phyloP scores from a whole-genome alignment of 108 stramenopile species.

The Cyclotella choctawhatcheeana region DNA sequence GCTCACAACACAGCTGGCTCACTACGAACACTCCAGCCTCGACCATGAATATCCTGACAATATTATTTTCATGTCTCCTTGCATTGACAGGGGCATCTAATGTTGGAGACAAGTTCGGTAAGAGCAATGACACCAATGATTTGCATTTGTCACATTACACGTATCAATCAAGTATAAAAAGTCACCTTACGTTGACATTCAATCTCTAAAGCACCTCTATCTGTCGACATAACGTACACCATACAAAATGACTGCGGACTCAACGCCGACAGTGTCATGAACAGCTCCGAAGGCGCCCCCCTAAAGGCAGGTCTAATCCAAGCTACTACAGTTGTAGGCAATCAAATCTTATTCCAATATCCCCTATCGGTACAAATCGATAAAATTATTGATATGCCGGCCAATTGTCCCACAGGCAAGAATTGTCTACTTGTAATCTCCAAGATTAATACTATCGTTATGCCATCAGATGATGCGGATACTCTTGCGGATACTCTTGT shows the following conservation, averaged over 20 bases:
- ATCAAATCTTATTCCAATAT: not conserved
- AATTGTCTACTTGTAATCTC: not conserved
- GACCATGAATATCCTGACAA: too few species aligned
- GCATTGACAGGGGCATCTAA: too few species aligned
- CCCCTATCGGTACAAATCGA: not conserved
- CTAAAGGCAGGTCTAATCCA: not conserved
- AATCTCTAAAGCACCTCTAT: too few species aligned
- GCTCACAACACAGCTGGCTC: too few species aligned
- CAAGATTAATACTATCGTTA: not conserved
- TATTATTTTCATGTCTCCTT: too few species aligned
- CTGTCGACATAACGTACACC: not conserved
- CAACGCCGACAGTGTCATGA: not conserved
- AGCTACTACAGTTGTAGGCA: not conserved
- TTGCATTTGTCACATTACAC: too few species aligned
- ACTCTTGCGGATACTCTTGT: not conserved
- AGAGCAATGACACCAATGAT: too few species aligned
- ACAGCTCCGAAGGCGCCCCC: not conserved
- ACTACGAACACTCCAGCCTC: too few species aligned
- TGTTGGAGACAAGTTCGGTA: too few species aligned
- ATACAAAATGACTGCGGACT: not conserved
- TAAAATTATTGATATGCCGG: constrained; percentile 5
- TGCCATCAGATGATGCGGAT: not conserved
- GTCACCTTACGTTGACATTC: too few species aligned
- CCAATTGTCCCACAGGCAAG: not conserved
- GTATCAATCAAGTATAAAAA: too few species aligned